Evolutionary conservation across 345 rosid species (phyloP), one percentile per base, ranked within the genome.

Genomic region (Euphorbia tirucalli): DNA sequence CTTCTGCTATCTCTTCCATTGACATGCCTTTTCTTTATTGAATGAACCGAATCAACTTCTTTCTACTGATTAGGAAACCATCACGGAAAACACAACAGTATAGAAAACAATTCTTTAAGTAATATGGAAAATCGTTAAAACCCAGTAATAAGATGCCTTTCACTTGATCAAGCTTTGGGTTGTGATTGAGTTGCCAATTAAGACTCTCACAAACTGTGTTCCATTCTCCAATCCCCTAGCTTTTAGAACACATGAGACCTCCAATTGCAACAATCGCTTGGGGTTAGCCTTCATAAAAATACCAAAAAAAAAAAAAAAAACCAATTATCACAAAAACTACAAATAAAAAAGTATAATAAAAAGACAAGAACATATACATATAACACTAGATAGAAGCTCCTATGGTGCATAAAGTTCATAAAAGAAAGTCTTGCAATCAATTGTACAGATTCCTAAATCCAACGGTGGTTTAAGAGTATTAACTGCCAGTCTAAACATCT

Each of bases 1-100:
- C 80, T 67, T 77, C 80, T 32, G 80, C 80, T 39, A 66, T 48
- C 68, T 77, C 80, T 46, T 77, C 80, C 72, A 71, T 35, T 16
- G 75, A 52, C 72, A 71, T 77, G 5, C 80, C 80, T 30, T 67
- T 71, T 50, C 72, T 77, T 50, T 66, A 76, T 59, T 49, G 41
- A 60, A 77, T 61, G 72, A 77, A 77, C 19, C 72, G 63, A 67
- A 77, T 71, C 16, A 71, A 48, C 35, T 46, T 71, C 61, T 59
- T 71, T 55, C 69, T 71, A 27, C 68, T 77, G 14, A 77, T 71
- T 32, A 69, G 68, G 16, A 21, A 54, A 66, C 76, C 76, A 60
- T 77, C 71, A 1, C 32, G 75, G 39, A 71, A 77, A 28, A 77
- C 64, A 43, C 80, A 58, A 43, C 72, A 77, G 25, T 71, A 71